These are phyloP conservation scores for Neurospora sp. DNA, from an alignment of 495 filamentous ascomycete species.

Conservation along the genomic window DNA sequence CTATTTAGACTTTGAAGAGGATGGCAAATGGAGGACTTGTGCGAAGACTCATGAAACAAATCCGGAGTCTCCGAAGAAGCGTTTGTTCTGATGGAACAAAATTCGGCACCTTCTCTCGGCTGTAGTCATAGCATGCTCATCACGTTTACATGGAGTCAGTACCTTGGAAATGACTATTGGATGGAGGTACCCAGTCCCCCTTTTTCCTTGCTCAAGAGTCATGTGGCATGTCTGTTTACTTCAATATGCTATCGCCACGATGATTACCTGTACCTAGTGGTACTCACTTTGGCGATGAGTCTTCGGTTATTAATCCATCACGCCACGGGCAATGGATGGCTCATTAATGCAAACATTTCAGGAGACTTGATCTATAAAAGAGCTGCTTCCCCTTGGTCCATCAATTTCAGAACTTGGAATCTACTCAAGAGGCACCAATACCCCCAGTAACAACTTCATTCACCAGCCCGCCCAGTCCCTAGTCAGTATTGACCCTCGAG, in stretches of 20 bases:
- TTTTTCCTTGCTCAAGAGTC: neutral
- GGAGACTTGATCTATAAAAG: neutral
- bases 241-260: neutral
- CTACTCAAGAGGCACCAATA: conserved; percentile 35
- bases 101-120: neutral
- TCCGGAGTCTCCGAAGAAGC: neutral
- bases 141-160: neutral
- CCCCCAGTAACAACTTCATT: conserved; percentile 57
- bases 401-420: conserved; percentile 15
- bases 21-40: too few relatives aligned
- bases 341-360: neutral
- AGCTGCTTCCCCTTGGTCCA: neutral
- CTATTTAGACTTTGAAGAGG: too few relatives aligned
- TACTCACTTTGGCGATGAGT: neutral
- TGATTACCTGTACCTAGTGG: neutral
- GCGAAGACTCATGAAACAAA: neutral
- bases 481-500: conserved; percentile 24
- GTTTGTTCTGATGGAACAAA: neutral
- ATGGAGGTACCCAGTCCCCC: neutral
- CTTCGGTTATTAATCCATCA: neutral
- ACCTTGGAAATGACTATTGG: neutral
- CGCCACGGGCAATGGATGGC: neutral
- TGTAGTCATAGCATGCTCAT: neutral
- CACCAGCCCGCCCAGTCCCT: conserved; percentile 79
- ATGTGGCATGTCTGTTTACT: neutral